These are phyloP conservation scores for Lophiotrema nucula DNA, from an alignment of 495 filamentous ascomycete species.

Conservation along the genomic window DNA sequence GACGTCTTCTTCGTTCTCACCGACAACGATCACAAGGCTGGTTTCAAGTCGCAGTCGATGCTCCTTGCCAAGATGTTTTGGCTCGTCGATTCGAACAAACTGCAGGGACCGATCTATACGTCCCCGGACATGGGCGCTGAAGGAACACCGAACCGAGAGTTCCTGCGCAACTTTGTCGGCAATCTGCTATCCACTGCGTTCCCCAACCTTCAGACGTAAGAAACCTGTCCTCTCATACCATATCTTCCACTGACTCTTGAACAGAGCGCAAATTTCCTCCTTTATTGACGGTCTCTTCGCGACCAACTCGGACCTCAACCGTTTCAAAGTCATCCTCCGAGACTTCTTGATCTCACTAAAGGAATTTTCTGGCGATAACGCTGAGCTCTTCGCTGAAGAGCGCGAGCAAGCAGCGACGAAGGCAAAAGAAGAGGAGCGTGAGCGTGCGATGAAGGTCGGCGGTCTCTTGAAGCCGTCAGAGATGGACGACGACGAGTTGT, in stretches of 20 bases:
- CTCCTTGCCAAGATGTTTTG: constrained; percentile 94
- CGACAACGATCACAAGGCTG: constrained; percentile 96
- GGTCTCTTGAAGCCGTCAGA: constrained; percentile 37
- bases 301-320: constrained; percentile 73
- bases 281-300: constrained; percentile 88
- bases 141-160: constrained; percentile 86
- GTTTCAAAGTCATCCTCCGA: constrained; percentile 89
- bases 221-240: no score
- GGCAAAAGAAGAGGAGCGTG: constrained; percentile 32
- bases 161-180: constrained; percentile 80
- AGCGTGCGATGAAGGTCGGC: constrained; percentile 37
- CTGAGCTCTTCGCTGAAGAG: constrained; percentile 93
- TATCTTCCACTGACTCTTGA: no score
- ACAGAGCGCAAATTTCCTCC: constrained; percentile 76
- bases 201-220: constrained; percentile 86
- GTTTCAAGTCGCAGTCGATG: constrained; percentile 95
- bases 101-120: constrained; percentile 84
- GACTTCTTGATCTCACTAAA: constrained; percentile 97
- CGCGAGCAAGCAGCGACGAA: constrained; percentile 71
- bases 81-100: constrained; percentile 81
- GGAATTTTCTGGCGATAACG: constrained; percentile 88
- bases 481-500: constrained; percentile 37
- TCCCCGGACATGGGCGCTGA: constrained; percentile 69
- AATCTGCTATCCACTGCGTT: constrained; percentile 88
- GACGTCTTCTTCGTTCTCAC: constrained; percentile 98